These are phyloP conservation scores for Ceriops tagal DNA, from an alignment of 345 rosid genomes.

Conservation along the genomic window DNA sequence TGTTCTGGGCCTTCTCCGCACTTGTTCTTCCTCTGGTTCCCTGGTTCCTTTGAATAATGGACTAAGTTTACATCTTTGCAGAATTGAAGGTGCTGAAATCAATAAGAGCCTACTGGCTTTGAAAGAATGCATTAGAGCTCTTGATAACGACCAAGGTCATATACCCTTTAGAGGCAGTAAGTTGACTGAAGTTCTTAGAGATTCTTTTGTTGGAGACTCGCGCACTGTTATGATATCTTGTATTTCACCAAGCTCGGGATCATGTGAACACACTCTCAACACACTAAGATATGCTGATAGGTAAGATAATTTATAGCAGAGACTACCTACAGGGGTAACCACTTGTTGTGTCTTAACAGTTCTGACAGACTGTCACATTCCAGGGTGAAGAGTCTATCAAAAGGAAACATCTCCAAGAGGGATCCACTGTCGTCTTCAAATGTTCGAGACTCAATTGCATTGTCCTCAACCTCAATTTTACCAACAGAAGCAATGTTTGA, in stretches of 20 bases:
- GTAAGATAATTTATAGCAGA: constrained; percentile 25
- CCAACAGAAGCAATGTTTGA: constrained; percentile 30
- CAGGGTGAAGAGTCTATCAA: constrained; percentile 72
- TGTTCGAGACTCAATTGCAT: constrained; percentile 44
- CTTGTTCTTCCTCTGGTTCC: too few species aligned
- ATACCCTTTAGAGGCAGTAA: constrained; percentile 72
- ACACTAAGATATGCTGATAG: constrained; percentile 68
- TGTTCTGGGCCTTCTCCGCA: too few species aligned
- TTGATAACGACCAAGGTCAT: constrained; percentile 64
- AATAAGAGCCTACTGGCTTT: constrained; percentile 65
- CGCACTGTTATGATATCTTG: constrained; percentile 73
- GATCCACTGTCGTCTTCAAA: constrained; percentile 40
- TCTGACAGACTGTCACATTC: constrained; percentile 18
- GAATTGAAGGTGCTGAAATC: constrained; percentile 69
- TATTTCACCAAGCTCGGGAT: constrained; percentile 66
- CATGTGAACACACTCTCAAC: constrained; percentile 67
- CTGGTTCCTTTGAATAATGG: constrained; percentile 3
- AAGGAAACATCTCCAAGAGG: constrained; percentile 43
- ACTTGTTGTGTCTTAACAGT: constrained; percentile 4
- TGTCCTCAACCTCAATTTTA: constrained; percentile 30
- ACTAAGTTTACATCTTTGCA: constrained; percentile 18
- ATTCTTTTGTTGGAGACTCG: constrained; percentile 66
- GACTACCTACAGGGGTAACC: not conserved
- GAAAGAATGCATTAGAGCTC: constrained; percentile 69
- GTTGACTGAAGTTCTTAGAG: constrained; percentile 68